A percentile compares a stretch with the other conserved stretches of the same genome.
Conservation (phyloP, 495 filamentous ascomycete genomes). For the Penicillium lividum region DNA sequence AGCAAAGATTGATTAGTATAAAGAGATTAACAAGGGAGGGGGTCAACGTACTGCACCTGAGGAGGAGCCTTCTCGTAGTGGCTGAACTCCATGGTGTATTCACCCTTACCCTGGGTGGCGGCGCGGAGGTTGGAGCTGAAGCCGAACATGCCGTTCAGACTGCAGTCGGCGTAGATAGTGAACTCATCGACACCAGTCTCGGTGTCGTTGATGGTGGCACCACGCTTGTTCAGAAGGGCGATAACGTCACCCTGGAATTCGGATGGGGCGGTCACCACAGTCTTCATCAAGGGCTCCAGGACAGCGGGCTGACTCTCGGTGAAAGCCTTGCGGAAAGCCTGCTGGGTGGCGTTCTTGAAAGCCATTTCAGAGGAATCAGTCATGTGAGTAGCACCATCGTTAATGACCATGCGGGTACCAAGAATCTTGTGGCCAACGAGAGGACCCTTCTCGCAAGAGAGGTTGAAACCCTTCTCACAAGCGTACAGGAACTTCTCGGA, state of each 20-base stretch:
- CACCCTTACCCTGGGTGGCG: constrained; percentile 96
- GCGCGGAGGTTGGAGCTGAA: constrained; percentile 88
- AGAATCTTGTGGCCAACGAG: constrained; percentile 93
- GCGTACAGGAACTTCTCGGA: constrained; percentile 95
- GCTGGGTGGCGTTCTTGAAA: constrained; percentile 95
- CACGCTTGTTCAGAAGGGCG: constrained; percentile 93
- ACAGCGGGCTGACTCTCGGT: constrained; percentile 72
- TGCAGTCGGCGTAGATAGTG: constrained; percentile 90
- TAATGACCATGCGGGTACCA: constrained; percentile 86
- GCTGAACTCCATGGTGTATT: constrained; percentile 98
- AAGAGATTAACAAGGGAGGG: neutral
- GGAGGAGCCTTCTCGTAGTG: constrained; percentile 86
- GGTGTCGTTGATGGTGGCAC: constrained; percentile 91
- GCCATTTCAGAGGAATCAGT: constrained; percentile 98
- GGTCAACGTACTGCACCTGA: constrained; percentile 77
- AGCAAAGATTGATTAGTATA: constrained; percentile 17
- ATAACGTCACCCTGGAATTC: constrained; percentile 99
- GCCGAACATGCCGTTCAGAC: constrained; percentile 95
- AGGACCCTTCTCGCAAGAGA: constrained; percentile 83
- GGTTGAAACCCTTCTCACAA: constrained; percentile 93
- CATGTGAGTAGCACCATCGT: constrained; percentile 96
- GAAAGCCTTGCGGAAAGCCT: constrained; percentile 97
- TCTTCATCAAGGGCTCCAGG: constrained; percentile 98
- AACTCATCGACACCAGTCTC: constrained; percentile 96
- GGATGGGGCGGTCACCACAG: constrained; percentile 87